phyloP scores from a whole-genome alignment of 495 filamentous ascomycete genomes.

The Xylaria venustula region DNA sequence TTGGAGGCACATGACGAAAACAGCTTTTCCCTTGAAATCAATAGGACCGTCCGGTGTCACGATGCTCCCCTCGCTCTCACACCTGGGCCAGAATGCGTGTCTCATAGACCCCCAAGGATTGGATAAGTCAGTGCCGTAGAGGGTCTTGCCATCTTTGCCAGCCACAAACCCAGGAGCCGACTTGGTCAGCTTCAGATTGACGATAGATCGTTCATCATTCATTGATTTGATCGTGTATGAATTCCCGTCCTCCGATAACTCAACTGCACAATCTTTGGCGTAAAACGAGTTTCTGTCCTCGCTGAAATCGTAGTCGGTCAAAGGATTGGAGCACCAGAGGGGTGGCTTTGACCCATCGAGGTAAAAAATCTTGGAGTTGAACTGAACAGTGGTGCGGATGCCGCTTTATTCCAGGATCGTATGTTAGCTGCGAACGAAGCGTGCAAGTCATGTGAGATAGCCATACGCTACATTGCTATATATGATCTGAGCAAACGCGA shows the following conservation, averaged over 20 bases:
- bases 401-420: conserved; percentile 54
- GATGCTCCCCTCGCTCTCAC: conserved; percentile 75
- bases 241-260: conserved; percentile 78
- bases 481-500: conserved; percentile 85
- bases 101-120: conserved; percentile 91
- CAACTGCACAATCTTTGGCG: conserved; percentile 76
- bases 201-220: conserved; percentile 69
- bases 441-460: neutral
- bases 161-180: conserved; percentile 77
- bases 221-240: conserved; percentile 83
- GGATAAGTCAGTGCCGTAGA: conserved; percentile 78
- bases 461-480: conserved; percentile 97
- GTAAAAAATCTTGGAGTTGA: conserved; percentile 88
- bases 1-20: conserved; percentile 82
- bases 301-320: conserved; percentile 78
- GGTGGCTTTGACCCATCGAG: conserved; percentile 61
- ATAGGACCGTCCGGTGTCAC: conserved; percentile 80
- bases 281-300: conserved; percentile 78
- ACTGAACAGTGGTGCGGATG: conserved; percentile 84
- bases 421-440: conserved; percentile 17
- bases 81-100: conserved; percentile 91
- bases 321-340: conserved; percentile 76
- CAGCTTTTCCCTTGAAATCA: conserved; percentile 73
- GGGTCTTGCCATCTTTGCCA: conserved; percentile 81
- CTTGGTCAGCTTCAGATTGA: conserved; percentile 79